Base-by-base conservation (phyloP, 2,329 filamentous ascomycete species). In the Triangularia setosa region DNA sequence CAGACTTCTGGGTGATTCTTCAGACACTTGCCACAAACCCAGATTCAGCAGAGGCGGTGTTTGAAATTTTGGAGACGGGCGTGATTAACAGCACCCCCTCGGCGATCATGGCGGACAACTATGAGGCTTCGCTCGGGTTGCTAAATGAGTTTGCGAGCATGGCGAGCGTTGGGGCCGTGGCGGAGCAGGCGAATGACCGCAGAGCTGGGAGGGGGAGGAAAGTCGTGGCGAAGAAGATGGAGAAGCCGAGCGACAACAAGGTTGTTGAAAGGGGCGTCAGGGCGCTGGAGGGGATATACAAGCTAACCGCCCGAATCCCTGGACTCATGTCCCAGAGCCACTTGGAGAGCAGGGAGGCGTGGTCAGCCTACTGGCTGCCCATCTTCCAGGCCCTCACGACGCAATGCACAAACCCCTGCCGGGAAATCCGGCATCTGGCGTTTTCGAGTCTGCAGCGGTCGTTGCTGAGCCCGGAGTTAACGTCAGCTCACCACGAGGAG, bases 331-430 rank as follows among this genome's bases (percentile, higher is more conserved):
- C 92, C 73, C 92, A 97, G 74, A 97, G 93, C 23, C 94, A 97
- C 72, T 86, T 98, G 1, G 95, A 97, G 74, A 89, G 86, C 65
- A 91, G 84, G 65, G 91, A 97, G 83, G 90, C 95, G 14, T 99
- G 95, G 95, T 93, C 92, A 59, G 92, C 95, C 8, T 99, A 99
- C 76, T 99, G 95, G 95, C 89, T 93, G 14, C 95, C 94, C 1
- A 93, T 99, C 25, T 95, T 99, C 77, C 87, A 92, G 70, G 91
- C 92, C 5, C 80, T 99, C 18, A 95, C 91, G 2, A 87, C 87
- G 4, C 95, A 99, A 78, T 97, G 93, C 77, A 91, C 92, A 61
- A 99, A 98, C 74, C 93, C 93, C 0, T 97, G 93, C 73, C 90
- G 94, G 62, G 93, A 97, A 71, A 92, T 99, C 65, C 88, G 95